These are phyloP conservation scores for Aspergillus leporis DNA, from an alignment of 495 filamentous ascomycete genomes.

Conservation along the genomic window DNA sequence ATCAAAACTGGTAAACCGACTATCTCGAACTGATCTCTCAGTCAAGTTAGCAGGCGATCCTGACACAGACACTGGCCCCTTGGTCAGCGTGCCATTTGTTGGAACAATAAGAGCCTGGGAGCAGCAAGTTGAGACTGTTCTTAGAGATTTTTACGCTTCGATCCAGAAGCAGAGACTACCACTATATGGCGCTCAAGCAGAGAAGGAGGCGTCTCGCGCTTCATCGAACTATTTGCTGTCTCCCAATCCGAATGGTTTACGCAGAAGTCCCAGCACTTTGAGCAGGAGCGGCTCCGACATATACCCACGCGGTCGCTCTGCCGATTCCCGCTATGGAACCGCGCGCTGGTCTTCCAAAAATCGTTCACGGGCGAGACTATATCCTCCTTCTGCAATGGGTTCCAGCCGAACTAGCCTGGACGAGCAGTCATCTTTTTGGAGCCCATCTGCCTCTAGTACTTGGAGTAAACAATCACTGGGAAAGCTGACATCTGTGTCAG, in stretches of 20 bases:
- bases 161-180: constrained; percentile 85
- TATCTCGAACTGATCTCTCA: constrained; percentile 27
- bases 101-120: constrained; percentile 84
- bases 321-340: constrained; percentile 64
- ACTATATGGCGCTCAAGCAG: constrained; percentile 65
- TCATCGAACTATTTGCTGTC: constrained; percentile 50
- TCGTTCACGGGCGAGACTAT: constrained; percentile 77
- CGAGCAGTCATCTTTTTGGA: constrained; percentile 88
- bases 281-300: constrained; percentile 86
- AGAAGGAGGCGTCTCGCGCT: constrained; percentile 39
- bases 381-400: constrained; percentile 76
- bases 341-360: constrained; percentile 82
- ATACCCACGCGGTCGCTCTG: constrained; percentile 67
- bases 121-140: constrained; percentile 79
- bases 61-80: constrained; percentile 47
- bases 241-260: constrained; percentile 58
- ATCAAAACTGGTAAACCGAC: constrained; percentile 27
- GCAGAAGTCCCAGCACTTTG: constrained; percentile 83
- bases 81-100: constrained; percentile 77
- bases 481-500: constrained; percentile 85
- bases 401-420: constrained; percentile 94
- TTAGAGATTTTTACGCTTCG: constrained; percentile 89
- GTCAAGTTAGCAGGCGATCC: constrained; percentile 34
- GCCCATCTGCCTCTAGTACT: constrained; percentile 80
- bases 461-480: constrained; percentile 95